These are phyloP conservation scores for Tolypocladium pustulatum DNA, from an alignment of 2,329 filamentous ascomycete genomes.

Conservation along the genomic window DNA sequence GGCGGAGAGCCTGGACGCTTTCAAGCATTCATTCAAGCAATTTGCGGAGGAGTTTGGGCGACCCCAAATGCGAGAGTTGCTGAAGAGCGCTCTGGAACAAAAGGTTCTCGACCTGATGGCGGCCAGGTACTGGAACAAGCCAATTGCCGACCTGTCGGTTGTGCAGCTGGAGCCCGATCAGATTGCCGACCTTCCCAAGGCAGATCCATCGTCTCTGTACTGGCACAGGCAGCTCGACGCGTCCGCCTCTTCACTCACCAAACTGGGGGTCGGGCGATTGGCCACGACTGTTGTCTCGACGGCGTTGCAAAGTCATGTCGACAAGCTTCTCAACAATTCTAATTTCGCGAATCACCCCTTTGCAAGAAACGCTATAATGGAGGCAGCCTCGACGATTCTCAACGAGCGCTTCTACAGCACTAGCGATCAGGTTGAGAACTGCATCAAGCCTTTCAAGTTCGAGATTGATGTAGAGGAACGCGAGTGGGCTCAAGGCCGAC, in stretches of 20 bases:
- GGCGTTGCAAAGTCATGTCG: constrained; percentile 76
- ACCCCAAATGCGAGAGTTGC: constrained; percentile 74
- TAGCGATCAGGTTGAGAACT: constrained; percentile 95
- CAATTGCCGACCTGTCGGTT: constrained; percentile 69
- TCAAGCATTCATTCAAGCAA: constrained; percentile 96
- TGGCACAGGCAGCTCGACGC: constrained; percentile 94
- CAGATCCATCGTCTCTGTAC: constrained; percentile 73
- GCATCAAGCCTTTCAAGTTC: constrained; percentile 97
- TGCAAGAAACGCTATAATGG: constrained; percentile 82
- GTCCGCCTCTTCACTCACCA: constrained; percentile 80
- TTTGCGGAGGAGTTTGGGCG: constrained; percentile 86
- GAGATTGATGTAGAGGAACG: constrained; percentile 88
- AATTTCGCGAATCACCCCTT: constrained; percentile 87
- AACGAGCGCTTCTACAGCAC: constrained; percentile 96
- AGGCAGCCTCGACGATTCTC: constrained; percentile 80
- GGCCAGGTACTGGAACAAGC: constrained; percentile 95
- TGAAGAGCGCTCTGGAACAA: constrained; percentile 90
- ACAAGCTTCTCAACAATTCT: constrained; percentile 65
- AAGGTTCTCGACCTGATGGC: constrained; percentile 88
- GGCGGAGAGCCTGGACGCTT: constrained; percentile 86
- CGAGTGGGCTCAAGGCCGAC: constrained; percentile 79
- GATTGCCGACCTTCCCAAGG: constrained; percentile 70
- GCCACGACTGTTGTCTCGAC: constrained; percentile 86
- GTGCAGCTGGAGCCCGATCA: constrained; percentile 58
- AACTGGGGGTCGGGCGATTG: constrained; percentile 83